A percentile compares a stretch with the other conserved stretches of the same genome.
Evolutionary conservation across 148 eudicot genomes (phyloP).

Genomic region (Limonium bicolor): DNA sequence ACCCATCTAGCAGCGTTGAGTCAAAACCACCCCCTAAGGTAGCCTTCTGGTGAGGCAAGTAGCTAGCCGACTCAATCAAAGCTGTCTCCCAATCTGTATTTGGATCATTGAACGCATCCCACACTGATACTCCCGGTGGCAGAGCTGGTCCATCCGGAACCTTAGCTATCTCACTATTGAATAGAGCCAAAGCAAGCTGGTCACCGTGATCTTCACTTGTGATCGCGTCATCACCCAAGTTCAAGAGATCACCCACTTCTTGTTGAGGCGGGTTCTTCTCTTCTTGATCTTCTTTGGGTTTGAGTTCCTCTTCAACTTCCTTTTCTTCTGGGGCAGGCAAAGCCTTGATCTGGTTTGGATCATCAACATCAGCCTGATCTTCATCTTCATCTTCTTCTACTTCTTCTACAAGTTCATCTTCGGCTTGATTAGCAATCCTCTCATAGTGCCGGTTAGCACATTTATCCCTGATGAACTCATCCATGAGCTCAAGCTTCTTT

Average conservation of each 20-base stretch:
- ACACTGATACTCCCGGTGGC: conserved; percentile 18
- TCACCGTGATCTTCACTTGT: conserved; percentile 37
- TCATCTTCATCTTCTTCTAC: conserved; percentile 12
- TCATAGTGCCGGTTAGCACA: conserved; percentile 12
- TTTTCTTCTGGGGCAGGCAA: conserved; percentile 51
- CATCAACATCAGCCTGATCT: conserved; percentile 19
- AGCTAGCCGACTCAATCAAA: conserved; percentile 55
- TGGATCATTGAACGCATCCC: conserved; percentile 49
- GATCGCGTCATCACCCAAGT: conserved; percentile 33
- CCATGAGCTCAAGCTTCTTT: conserved; percentile 66
- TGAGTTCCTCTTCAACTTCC: conserved; percentile 5
- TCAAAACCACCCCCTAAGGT: conserved; percentile 61
- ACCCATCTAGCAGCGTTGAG: conserved; percentile 50
- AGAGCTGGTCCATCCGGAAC: conserved; percentile 21
- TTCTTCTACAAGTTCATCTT: conserved; percentile 3
- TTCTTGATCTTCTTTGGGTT: conserved; percentile 3
- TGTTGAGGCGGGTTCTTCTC: background rate
- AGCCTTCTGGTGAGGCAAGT: conserved; percentile 46
- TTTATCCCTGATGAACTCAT: conserved; percentile 46
- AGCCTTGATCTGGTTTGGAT: conserved; percentile 53
- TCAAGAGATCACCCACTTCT: conserved; percentile 29
- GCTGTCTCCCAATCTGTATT: conserved; percentile 62
- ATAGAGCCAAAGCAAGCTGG: conserved; percentile 49
- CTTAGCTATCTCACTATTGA: no score
- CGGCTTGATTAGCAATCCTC: conserved; percentile 3